A percentile compares a stretch with the other conserved stretches of the same genome.
Evolutionary conservation across 345 rosid species (phyloP).

Genomic region (Kandelia obovata): DNA sequence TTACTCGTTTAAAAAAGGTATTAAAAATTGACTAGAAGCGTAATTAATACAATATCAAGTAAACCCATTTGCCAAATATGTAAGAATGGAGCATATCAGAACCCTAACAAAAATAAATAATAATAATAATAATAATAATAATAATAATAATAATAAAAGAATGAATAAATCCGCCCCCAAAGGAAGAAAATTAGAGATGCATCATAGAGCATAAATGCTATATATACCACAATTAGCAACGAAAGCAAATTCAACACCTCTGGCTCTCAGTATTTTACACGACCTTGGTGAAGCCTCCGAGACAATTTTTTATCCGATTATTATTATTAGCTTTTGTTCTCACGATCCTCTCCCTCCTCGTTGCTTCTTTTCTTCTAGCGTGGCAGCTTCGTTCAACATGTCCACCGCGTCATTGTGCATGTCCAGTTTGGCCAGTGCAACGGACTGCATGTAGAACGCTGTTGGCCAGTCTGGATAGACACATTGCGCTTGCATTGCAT

Average conservation of each 20-base stretch:
- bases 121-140: too few species aligned
- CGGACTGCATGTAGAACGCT: conserved; percentile 96
- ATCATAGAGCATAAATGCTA: background rate
- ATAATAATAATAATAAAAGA: too few species aligned
- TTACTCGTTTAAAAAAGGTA: too few species aligned
- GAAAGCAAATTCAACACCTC: conserved; percentile 19
- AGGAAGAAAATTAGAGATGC: conserved; percentile 18
- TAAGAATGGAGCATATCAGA: too few species aligned
- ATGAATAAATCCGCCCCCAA: background rate
- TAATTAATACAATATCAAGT: too few species aligned
- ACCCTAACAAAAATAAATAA: background rate
- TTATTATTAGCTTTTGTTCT: conserved; percentile 5
- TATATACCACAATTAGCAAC: background rate
- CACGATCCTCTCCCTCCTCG: conserved; percentile 54
- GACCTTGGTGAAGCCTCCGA: conserved; percentile 33
- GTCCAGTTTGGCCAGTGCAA: conserved; percentile 87
- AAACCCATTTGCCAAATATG: too few species aligned
- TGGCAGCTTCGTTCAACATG: conserved; percentile 91
- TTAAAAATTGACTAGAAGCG: too few species aligned
- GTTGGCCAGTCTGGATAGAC: conserved; percentile 89
- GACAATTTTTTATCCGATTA: conserved; percentile 6
- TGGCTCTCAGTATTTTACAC: conserved; percentile 42
- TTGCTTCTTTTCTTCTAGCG: conserved; percentile 87
- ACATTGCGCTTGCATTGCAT: conserved; percentile 96
- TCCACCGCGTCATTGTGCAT: conserved; percentile 91